These are phyloP conservation scores for Strobilomyces echinocephalus DNA, from an alignment of 768 basidiomycete species.

Conservation along the genomic window DNA sequence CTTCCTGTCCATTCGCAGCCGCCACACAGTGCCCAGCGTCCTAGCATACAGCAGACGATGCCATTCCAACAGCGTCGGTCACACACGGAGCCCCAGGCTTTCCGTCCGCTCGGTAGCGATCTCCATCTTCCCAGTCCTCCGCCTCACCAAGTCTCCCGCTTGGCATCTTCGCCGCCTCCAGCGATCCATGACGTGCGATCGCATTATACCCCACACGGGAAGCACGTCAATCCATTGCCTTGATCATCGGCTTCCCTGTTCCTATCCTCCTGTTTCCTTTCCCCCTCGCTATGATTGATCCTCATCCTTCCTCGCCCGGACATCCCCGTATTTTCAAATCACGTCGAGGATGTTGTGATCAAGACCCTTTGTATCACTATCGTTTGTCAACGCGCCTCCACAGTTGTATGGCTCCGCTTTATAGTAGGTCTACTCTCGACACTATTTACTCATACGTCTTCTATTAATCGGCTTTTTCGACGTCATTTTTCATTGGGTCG, in stretches of 20 bases:
- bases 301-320: conserved; percentile 20
- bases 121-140: conserved; percentile 47
- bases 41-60: conserved; percentile 40
- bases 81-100: conserved; percentile 53
- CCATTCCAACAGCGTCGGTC: conserved; percentile 55
- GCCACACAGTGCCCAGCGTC: conserved; percentile 32
- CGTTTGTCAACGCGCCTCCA: conserved; percentile 18
- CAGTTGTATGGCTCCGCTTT: conserved; percentile 24
- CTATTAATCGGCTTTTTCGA: conserved; percentile 23
- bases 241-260: conserved; percentile 30
- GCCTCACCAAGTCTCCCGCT: conserved; percentile 38
- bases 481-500: conserved; percentile 15
- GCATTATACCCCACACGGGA: conserved; percentile 40
- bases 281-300: conserved; percentile 18
- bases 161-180: conserved; percentile 41
- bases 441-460: conserved; percentile 31
- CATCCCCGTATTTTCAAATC: conserved; percentile 29
- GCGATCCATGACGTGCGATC: conserved; percentile 34
- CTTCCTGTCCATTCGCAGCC: conserved; percentile 34
- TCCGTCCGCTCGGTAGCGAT: conserved; percentile 43
- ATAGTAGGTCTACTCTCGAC: conserved; percentile 31
- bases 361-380: conserved; percentile 32
- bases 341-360: conserved; percentile 20
- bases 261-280: conserved; percentile 14
- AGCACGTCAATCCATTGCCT: conserved; percentile 43